phyloP scores from a whole-genome alignment of 208 protist species.

The Tritrichomonas foetus region DNA sequence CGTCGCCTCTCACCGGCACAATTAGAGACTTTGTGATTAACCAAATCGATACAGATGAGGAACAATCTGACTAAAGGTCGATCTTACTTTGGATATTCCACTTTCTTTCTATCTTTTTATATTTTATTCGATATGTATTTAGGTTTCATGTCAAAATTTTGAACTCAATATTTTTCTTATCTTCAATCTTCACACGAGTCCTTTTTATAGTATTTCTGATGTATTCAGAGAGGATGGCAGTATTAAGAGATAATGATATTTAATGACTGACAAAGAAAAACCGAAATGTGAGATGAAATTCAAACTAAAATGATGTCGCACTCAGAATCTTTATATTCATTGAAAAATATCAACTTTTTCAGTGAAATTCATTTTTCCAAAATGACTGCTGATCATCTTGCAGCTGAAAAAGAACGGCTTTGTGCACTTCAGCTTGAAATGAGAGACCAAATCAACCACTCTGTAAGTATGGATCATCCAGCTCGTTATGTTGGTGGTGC shows the following conservation, averaged over 20 bases:
- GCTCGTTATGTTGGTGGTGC: not conserved
- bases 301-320: not conserved
- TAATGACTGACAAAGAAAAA: not conserved
- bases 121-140: not conserved
- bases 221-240: not conserved
- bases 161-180: not conserved
- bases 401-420: not conserved
- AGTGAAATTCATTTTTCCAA: not conserved
- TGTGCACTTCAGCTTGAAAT: not conserved
- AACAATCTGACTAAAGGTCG: too few relatives aligned
- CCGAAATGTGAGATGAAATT: not conserved
- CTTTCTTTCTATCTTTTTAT: too few relatives aligned
- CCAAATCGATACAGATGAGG: too few relatives aligned
- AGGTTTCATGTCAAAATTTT: not conserved
- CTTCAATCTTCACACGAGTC: not conserved
- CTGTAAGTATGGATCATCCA: not conserved
- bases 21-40: too few relatives aligned
- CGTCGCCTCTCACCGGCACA: too few relatives aligned
- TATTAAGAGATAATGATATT: not conserved
- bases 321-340: too few relatives aligned
- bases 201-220: not conserved
- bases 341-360: not conserved
- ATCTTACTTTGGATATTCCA: too few relatives aligned
- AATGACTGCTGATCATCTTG: not conserved
- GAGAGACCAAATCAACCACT: not conserved